Evolutionary conservation across 2,329 filamentous ascomycete genomes (phyloP).

Genomic region (Colletotrichum phormii): DNA sequence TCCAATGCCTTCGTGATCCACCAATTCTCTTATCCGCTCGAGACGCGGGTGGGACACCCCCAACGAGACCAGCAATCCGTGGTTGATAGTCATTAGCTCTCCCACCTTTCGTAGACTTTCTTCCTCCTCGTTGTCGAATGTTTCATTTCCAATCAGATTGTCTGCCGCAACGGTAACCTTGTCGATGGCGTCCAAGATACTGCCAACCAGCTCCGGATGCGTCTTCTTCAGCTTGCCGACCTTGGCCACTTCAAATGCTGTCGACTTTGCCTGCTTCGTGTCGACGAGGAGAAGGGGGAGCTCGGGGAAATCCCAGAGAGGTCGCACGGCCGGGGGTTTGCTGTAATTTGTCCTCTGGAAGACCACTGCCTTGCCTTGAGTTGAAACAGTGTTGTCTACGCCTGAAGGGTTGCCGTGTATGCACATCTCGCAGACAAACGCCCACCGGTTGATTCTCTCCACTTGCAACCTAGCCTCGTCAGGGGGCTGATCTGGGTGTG

Average conservation of each 20-base stretch:
- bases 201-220: conserved; percentile 82
- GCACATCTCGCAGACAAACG: conserved; percentile 96
- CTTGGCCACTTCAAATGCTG: conserved; percentile 86
- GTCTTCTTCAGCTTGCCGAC: conserved; percentile 77
- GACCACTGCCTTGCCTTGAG: conserved; percentile 92
- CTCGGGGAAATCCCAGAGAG: conserved; percentile 90
- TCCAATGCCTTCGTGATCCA: conserved; percentile 88
- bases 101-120: conserved; percentile 79
- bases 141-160: conserved; percentile 66
- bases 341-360: conserved; percentile 85
- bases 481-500: conserved; percentile 89
- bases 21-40: conserved; percentile 89
- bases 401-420: conserved; percentile 98
- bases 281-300: conserved; percentile 91
- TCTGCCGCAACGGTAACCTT: conserved; percentile 70
- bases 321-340: conserved; percentile 80
- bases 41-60: conserved; percentile 95
- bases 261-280: conserved; percentile 89
- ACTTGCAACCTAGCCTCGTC: conserved; percentile 91
- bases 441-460: conserved; percentile 97
- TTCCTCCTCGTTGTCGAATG: conserved; percentile 75
- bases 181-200: conserved; percentile 88
- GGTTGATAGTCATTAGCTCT: conserved; percentile 92
- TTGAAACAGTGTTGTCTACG: conserved; percentile 95
- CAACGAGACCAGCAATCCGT: conserved; percentile 89